Base-by-base conservation (phyloP, 1,139 yeast species). In the Yamadazyma oceani region DNA sequence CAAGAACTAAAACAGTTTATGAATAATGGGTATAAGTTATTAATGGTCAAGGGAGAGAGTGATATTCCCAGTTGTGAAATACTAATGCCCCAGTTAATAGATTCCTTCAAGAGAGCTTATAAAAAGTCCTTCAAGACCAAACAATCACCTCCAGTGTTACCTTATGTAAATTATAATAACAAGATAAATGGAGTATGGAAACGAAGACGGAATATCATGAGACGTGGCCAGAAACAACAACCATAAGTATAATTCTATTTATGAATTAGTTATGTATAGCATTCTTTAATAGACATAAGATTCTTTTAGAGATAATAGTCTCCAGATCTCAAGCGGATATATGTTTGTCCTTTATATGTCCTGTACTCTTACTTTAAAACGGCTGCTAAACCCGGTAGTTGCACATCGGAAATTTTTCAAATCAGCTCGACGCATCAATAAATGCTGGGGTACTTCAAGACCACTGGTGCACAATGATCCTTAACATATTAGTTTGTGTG, bases 21-120 rank as follows among this genome's bases (percentile, higher is more conserved):
- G 27, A 17, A 31, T 28, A 45, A 55, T 2, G 64, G 66, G 0
- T 53, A 51, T 31, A 66, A 67, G 32, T 53, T 81, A 34, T 42
- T 84, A 0, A 42, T 87, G 1, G 69, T 79, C 0, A 73, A 87
- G 45, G 94, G 94, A 2, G 75, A 80, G 30, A 78, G 88, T 1
- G 86, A 80, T 35, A 45, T 69, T 1, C 73, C 75, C 0, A 37
- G 49, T 4, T 48, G 59, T 15, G 77, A 71, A 38, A 44, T 67
- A 12, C 44, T 64, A 9, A 54, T 55, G 45, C 62, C 62, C 8
- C 49, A 45, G 6, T 44, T 59, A 22, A 36, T 58, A 3, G 41
- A 53, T 29, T 39, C 41, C 17, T 40, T 41, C 19, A 48, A 46
- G 24, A 41, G 31, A 17, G 32, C 39, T 26, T 35, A 37, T 30